Percentiles rank a stretch among this genome's conserved stretches.
phyloP scores from a whole-genome alignment of 768 basidiomycete species.

The Suillus fuscotomentosus region DNA sequence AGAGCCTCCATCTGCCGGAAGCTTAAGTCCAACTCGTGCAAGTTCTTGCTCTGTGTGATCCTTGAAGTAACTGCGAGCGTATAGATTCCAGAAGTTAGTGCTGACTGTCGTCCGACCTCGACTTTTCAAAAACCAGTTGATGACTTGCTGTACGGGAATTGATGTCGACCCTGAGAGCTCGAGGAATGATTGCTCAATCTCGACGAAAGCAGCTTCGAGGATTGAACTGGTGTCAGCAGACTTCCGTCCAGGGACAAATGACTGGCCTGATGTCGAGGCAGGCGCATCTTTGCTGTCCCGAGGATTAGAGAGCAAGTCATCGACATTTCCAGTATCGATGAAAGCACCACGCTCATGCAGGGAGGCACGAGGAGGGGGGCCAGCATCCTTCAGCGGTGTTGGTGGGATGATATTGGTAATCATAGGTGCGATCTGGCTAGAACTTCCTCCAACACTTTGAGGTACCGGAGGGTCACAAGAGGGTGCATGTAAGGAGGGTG shows the following conservation, averaged over 20 bases:
- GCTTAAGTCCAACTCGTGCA: not conserved
- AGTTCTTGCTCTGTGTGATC: conserved; percentile 9
- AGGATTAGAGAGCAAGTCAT: not conserved
- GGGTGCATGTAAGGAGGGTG: not conserved
- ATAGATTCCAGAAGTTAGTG: conserved; percentile 1
- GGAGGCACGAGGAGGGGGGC: not conserved
- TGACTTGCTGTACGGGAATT: conserved; percentile 3
- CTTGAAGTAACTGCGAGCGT: not conserved
- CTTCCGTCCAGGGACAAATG: not conserved
- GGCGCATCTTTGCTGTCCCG: not conserved
- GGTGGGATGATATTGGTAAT: not conserved
- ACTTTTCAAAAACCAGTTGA: conserved; percentile 12
- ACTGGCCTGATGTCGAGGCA: not conserved
- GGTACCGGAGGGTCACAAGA: not conserved
- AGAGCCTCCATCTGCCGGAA: not conserved
- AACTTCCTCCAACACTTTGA: not conserved
- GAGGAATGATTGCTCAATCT: not conserved
- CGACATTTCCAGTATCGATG: not conserved
- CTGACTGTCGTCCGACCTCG: not conserved
- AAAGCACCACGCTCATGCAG: not conserved
- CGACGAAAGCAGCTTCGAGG: not conserved
- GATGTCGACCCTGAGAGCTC: conserved; percentile 3
- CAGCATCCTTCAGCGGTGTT: not conserved
- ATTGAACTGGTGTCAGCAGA: not conserved
- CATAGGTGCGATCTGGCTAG: not conserved